Base-by-base conservation (phyloP, 1,139 yeast species). In the Ashbya aceris region DNA sequence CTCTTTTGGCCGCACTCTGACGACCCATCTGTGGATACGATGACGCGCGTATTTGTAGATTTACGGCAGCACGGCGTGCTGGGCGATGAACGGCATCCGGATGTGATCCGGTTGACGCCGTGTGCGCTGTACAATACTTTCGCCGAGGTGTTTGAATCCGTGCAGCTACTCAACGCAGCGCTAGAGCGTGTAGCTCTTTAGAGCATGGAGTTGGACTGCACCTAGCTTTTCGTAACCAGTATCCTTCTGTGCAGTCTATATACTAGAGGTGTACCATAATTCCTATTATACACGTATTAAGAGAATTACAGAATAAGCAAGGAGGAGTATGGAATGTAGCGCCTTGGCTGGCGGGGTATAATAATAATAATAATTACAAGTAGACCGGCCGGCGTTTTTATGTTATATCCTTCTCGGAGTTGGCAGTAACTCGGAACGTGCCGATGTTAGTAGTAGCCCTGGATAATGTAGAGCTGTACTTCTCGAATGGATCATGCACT, bases 71-170 rank as follows among this genome's bases (percentile, higher is more conserved):
- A 65, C 33, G 96, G 87, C 2, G 75, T 85, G 2, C 74, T 87
- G 34, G 83, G 86, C 45, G 97, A 89, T 58, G 96, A 87, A 56
- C 73, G 97, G 58, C 73, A 85, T 58, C 97, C 96, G 1, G 79
- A 80, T 58, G 96, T 87, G 7, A 78, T 89, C 34, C 69, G 97
- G 45, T 60, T 87, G 27, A 91, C 95, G 0, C 96, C 97, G 4
- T 70, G 75, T 7, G 91, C 95, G 0, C 69, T 86, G 43, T 89
- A 89, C 65, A 89, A 85, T 55, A 76, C 84, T 1, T 83, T 83
- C 50, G 64, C 58, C 38, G 94, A 89, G 49, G 79, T 83, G 13
- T 66, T 56, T 38, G 45, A 53, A 5, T 77, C 77, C 3, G 76
- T 69, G 4, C 50, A 62, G 20, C 54, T 68, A n/a, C 54, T 86